Evolutionary conservation across 495 filamentous ascomycete species (phyloP).

Genomic region (Clavariopsis aquatica): DNA sequence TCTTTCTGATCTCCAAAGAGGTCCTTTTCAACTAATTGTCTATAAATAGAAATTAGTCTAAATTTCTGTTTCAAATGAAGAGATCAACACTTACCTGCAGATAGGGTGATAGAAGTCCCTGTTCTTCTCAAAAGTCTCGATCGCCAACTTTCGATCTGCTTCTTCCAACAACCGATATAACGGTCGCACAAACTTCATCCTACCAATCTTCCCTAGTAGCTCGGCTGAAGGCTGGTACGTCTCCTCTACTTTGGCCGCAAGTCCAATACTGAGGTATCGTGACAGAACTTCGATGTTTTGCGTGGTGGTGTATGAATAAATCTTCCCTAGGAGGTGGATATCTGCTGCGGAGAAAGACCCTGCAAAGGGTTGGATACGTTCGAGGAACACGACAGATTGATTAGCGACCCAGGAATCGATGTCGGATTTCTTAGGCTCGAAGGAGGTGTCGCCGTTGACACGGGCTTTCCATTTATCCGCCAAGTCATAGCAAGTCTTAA

Average conservation of each 20-base stretch:
- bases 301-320: conserved; percentile 67
- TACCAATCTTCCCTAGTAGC: conserved; percentile 75
- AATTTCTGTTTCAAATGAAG: not conserved
- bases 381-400: conserved; percentile 87
- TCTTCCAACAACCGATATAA: conserved; percentile 71
- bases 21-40: conserved; percentile 63
- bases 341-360: conserved; percentile 60
- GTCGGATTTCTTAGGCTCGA: conserved; percentile 67
- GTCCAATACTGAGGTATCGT: conserved; percentile 73
- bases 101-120: conserved; percentile 95
- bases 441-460: conserved; percentile 47
- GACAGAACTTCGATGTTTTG: conserved; percentile 83
- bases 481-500: conserved; percentile 79
- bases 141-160: conserved; percentile 69
- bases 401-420: conserved; percentile 74
- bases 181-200: conserved; percentile 96
- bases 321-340: conserved; percentile 66
- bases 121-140: conserved; percentile 82
- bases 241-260: conserved; percentile 67
- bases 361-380: conserved; percentile 66
- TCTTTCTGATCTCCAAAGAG: conserved; percentile 49
- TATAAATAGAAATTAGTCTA: conserved; percentile 9
- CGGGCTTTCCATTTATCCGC: conserved; percentile 73
- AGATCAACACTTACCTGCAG: conserved; percentile 54
- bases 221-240: conserved; percentile 70